Base-by-base conservation (phyloP, 768 basidiomycete genomes). In the Rubroboletus satanas region DNA sequence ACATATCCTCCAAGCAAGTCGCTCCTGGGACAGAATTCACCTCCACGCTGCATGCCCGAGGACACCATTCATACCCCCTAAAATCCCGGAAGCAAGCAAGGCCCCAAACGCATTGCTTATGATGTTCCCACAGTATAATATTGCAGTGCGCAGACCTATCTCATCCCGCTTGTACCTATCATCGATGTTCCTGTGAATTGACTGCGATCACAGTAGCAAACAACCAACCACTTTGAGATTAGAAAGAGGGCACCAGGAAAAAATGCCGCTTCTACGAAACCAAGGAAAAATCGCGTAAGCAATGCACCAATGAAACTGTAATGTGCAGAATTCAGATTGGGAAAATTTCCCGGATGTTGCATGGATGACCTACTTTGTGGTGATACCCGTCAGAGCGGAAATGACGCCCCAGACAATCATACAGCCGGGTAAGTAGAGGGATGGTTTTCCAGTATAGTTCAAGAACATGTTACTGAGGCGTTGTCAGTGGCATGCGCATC, bases 341-440 rank as follows among this genome's bases (percentile, higher is more conserved):
- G 31, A 15, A 17, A 5, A 21, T 37, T 52, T 28, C 23, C 18
- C 28, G 11, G 10, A 44, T 23, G 29, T 14, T 47, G 17, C 14
- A 10, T 39, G 48, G 31, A 41, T 11, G 38, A 55, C 61, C 5
- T 49, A 70, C 70, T 74, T 70, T 49, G 59, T 71, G 17, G 66
- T 66, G 18, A 73, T 46, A 1, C 67, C 69, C 31, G 80, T 84
- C 52, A 81, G 60, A 38, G 75, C 67, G 14, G 83, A 84, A 17
- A 83, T 77, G 31, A 72, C 71, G 3, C 88, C 90, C 87, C 87
- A 90, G 29, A 87, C 60, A 9, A 82, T 74, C 87, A 89, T 88
- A 60, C 82, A 84, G 42, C 54, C 60, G 0, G 87, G 84, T 4
- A 88, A 73, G 67, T 88, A 85, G 54, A 83, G 67, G 0, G 85